Conservation (phyloP, 257 asterid genomes). For the Eucommia ulmoides region DNA sequence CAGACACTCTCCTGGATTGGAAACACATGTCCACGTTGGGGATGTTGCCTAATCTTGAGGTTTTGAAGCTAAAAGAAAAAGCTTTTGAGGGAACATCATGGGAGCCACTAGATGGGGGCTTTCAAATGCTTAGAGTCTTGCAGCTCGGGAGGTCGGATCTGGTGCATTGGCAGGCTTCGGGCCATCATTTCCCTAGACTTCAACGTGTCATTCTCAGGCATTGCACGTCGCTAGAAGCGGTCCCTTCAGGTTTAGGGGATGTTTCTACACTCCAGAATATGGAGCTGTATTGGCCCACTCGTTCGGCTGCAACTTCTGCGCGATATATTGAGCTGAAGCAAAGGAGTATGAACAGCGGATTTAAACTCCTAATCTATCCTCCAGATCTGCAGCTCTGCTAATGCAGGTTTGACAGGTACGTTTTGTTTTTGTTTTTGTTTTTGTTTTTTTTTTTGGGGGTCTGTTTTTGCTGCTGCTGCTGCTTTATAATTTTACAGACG, state of each 20-base stretch:
- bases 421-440: too few species aligned
- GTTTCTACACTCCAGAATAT: not conserved
- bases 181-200: conserved; percentile 1
- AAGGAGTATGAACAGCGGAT: not conserved
- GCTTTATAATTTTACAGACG: too few species aligned
- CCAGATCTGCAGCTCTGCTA: not conserved
- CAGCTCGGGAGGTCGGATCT: not conserved
- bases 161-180: not conserved
- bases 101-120: conserved; percentile 4
- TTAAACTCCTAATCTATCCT: not conserved
- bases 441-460: too few species aligned
- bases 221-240: not conserved
- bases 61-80: not conserved
- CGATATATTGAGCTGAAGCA: not conserved
- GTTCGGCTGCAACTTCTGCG: conserved; percentile 1
- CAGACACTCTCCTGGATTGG: conserved; percentile 1
- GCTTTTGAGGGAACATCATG: conserved; percentile 1
- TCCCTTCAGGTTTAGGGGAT: conserved; percentile 1
- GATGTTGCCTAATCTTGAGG: conserved; percentile 1
- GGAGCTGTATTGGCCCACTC: not conserved
- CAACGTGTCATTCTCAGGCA: not conserved
- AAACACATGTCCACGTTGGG: not conserved
- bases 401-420: not conserved
- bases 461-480: too few species aligned
- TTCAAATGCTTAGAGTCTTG: not conserved